Evolutionary conservation across 2,329 filamentous ascomycete species (phyloP), one percentile per base, ranked within the genome.

Genomic region (Cladosporium austrohemisphaericum): DNA sequence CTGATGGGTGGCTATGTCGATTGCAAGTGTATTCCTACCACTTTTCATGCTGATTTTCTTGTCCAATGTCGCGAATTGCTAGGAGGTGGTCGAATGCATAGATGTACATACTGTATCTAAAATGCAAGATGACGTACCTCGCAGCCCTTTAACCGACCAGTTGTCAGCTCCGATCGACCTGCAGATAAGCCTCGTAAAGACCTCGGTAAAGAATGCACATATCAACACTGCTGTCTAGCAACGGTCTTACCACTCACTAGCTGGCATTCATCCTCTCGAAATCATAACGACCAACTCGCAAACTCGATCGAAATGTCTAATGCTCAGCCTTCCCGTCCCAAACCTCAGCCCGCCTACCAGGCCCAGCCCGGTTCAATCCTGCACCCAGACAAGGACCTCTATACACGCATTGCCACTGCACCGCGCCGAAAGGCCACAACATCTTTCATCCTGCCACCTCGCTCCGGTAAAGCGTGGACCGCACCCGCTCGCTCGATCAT

Each of bases 381-480:
- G 23, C 52, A 65, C 41, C 50, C 55, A 16, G 54, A 66, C 52
- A 50, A 49, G 25, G 18, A 16, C 44, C 59, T 66, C 52, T 66
- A 66, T 56, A 32, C 52, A 45, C 49, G 47, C 20, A 49, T 65
- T 23, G 58, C 57, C 31, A 40, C 51, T 7, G 57, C 59, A 11
- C 20, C 49, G 7, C 58, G 64, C 31, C 56, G 31, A 4, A 25
- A 25, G 6, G 44, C 56, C 2, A 46, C 65, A 7, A 31, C 55
- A 5, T 58, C 56, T 6, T 62, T 64, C 56, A 78, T 77, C 2
- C 72, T 93, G 22, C 84, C 86, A 0, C 86, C 89, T 23, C 81
- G 88, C 26, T 87, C 84, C 2, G 88, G 85, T 1, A 75, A 75
- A 52, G 86, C 88, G 1, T 93, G 85, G 84, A 74, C 77, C 40